These are phyloP conservation scores for Colletotrichum ledebouriae DNA, from an alignment of 2,329 filamentous ascomycete genomes.

Conservation along the genomic window DNA sequence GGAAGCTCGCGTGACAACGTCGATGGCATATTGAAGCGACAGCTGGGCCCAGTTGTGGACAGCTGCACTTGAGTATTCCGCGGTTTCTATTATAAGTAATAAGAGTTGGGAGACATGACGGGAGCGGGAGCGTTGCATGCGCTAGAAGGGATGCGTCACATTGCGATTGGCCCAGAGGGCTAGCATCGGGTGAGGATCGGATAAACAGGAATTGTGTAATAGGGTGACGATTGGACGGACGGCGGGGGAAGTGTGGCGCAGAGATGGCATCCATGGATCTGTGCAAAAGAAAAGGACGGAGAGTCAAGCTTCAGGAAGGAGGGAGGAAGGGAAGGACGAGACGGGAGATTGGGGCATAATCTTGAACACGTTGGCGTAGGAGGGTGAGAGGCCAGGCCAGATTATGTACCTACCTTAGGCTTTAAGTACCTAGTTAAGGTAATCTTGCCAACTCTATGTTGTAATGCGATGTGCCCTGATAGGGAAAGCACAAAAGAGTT, in stretches of 20 bases:
- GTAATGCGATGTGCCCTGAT: constrained; percentile 1
- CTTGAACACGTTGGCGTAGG: constrained; percentile 3
- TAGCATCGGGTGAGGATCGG: constrained; percentile 10
- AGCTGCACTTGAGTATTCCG: neutral
- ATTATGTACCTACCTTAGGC: no score
- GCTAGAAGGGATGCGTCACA: constrained; percentile 9
- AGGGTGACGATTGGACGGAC: constrained; percentile 25
- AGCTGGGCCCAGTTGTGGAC: constrained; percentile 14
- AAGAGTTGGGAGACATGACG: constrained; percentile 13
- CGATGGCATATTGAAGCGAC: neutral
- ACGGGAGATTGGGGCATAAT: neutral
- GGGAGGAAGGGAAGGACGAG: neutral
- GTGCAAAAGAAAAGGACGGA: neutral
- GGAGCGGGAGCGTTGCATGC: constrained; percentile 25
- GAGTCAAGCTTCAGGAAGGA: neutral
- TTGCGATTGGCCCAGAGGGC: constrained; percentile 20
- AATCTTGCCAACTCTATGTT: constrained; percentile 19
- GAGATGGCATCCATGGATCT: neutral
- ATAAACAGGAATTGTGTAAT: constrained; percentile 4
- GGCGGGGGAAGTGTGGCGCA: constrained; percentile 25
- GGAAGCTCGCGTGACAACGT: neutral
- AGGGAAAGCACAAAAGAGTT: neutral
- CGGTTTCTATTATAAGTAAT: neutral
- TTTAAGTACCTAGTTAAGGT: neutral
- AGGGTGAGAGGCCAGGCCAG: neutral